Evolutionary conservation across 495 filamentous ascomycete genomes (phyloP).

Genomic region (Astrocystis sublimbata): DNA sequence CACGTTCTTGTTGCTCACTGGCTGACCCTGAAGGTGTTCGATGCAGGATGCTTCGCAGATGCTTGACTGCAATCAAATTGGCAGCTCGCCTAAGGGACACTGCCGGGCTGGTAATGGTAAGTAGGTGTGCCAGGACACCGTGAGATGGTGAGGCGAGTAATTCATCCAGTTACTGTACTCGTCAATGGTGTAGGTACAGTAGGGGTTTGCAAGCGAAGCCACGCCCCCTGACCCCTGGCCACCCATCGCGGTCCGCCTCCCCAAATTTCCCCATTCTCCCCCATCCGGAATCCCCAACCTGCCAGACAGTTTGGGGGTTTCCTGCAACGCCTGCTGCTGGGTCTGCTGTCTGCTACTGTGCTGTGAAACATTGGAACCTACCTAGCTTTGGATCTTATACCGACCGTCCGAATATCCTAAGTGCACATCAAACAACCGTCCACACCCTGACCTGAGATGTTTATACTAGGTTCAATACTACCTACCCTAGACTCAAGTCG

Average conservation of each 20-base stretch:
- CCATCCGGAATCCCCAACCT: conserved; percentile 16
- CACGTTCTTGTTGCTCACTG: not conserved
- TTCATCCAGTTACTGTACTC: no score
- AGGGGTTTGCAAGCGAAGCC: not conserved
- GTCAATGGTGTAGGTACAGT: not conserved
- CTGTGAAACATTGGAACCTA: conserved; percentile 8
- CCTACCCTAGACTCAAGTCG: not conserved
- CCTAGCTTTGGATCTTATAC: conserved; percentile 1
- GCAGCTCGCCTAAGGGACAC: not conserved
- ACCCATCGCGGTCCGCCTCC: not conserved
- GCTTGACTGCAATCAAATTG: not conserved
- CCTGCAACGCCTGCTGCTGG: conserved; percentile 14
- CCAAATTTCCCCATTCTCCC: conserved; percentile 4
- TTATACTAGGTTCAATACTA: not conserved
- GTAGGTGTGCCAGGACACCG: no score
- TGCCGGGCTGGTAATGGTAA: not conserved
- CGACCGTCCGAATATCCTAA: not conserved
- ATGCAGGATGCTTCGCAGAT: not conserved
- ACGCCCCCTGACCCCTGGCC: not conserved
- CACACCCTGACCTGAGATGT: not conserved
- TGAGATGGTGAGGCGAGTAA: no score
- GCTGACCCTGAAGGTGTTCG: not conserved
- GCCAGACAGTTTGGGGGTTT: conserved; percentile 3
- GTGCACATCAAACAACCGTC: not conserved
- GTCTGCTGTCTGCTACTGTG: conserved; percentile 13